Evolutionary conservation across 805 yeast species (phyloP), one percentile per base, ranked within the genome.

Genomic region (Starmerella etchellsii): DNA sequence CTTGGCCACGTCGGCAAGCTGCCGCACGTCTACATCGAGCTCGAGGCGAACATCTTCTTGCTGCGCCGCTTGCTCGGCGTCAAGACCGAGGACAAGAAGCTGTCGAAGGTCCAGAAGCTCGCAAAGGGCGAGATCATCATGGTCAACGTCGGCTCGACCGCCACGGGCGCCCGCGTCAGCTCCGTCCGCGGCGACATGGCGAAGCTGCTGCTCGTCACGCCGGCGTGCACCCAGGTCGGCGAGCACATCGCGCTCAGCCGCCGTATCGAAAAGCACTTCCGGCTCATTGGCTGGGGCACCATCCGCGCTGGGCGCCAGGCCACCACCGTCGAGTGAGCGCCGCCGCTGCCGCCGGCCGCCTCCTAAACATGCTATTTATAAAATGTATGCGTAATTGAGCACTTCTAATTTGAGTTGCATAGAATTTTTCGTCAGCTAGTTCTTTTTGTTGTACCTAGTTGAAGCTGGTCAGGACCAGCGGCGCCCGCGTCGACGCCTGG

Each of bases 131-230:
- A 91, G 66, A 94, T 91, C 52, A 74, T 91, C 61, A 93, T 91
- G 98, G 98, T 91, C 39, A 91, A 93, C 65, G 93, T 91, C 57
- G 99, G 99, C 50, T 91, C 98, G 22, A 91, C 97, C 37, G 96
- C 99, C 41, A 84, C 97, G 25, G 99, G 99, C 67, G 98, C 98
- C 42, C 81, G 96, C 65, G 98, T 91, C 52, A 80, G 85, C 53
- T 94, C 95, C 37, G 97, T 91, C 41, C 82, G 84, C 65, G 97
- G 97, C 47, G 99, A 91, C 74, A 84, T 93, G 95, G 98, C 98
- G 34, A 83, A 95, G 73, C 73, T 91, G 59, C 85, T 84, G 60
- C 74, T 91, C 61, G 88, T 97, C 36, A 78, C 95, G 36, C 98
- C 99, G 42, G 98, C 97, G 36, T 91, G 99, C 77, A 88, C 99